Percentiles rank a stretch among this genome's conserved stretches.
Conservation (phyloP, 1,284 basidiomycete genomes). For the Ustilago lituana region DNA sequence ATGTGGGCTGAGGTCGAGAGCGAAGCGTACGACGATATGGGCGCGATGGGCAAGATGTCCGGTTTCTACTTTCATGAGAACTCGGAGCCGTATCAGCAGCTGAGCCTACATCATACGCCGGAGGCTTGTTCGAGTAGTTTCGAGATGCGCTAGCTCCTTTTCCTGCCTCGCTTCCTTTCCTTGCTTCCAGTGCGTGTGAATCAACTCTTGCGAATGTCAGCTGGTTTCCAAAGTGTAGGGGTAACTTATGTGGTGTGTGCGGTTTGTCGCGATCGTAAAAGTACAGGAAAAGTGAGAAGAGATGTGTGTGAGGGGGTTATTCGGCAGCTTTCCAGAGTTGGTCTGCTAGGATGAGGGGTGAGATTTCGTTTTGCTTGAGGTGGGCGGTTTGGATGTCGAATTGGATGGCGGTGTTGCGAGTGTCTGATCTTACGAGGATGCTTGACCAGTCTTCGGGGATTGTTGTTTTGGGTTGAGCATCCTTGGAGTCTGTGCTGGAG, state of each 20-base stretch:
- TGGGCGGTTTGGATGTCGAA: conserved; percentile 44
- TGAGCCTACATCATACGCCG: conserved; percentile 69
- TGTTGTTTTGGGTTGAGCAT: conserved; percentile 1
- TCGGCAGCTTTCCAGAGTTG: conserved; percentile 57
- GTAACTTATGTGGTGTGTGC: too few species aligned
- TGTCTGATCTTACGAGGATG: conserved; percentile 50
- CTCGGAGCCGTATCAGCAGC: conserved; percentile 78
- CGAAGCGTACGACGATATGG: conserved; percentile 32
- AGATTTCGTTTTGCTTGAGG: conserved; percentile 31
- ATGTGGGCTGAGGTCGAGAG: conserved; percentile 11
- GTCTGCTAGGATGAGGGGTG: conserved; percentile 43
- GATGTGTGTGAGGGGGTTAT: conserved; percentile 3
- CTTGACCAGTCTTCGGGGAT: conserved; percentile 30
- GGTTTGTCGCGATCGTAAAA: too few species aligned
- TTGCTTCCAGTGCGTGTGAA: too few species aligned
- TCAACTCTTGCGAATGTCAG: too few species aligned
- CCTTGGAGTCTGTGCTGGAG: not conserved
- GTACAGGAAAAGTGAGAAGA: not conserved
- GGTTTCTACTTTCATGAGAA: conserved; percentile 94
- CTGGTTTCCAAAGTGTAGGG: too few species aligned
- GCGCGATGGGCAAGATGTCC: conserved; percentile 72
- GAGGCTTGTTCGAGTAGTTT: conserved; percentile 63
- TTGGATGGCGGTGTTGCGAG: conserved; percentile 52
- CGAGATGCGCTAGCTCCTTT: conserved; percentile 70
- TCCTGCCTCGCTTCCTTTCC: too few species aligned